phyloP scores from a whole-genome alignment of 208 protist species.

The Trypanosoma platydactyli region DNA sequence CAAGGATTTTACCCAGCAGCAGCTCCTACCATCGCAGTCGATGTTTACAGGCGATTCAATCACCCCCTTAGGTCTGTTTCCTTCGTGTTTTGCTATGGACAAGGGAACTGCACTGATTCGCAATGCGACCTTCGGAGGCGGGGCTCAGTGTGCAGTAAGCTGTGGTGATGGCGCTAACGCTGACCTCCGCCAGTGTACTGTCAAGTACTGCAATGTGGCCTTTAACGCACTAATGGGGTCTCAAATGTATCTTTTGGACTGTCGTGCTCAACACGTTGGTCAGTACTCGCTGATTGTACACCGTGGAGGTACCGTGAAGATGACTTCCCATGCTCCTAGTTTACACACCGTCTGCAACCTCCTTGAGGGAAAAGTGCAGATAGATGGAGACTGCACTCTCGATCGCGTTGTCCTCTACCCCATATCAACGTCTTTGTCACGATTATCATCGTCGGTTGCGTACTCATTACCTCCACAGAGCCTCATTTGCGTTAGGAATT shows the following conservation, averaged over 20 bases:
- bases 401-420: constrained; percentile 27
- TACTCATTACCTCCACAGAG: background rate
- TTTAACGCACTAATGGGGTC: constrained; percentile 49
- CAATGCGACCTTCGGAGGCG: constrained; percentile 54
- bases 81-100: constrained; percentile 58
- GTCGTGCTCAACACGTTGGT: constrained; percentile 25
- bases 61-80: constrained; percentile 30
- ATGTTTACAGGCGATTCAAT: background rate
- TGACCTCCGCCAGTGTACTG: constrained; percentile 39
- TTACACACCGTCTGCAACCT: background rate
- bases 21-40: constrained; percentile 5
- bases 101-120: constrained; percentile 50
- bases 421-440: background rate
- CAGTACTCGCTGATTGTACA: constrained; percentile 54
- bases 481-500: constrained; percentile 18
- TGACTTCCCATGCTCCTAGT: constrained; percentile 11
- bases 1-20: constrained; percentile 10
- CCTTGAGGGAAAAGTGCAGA: constrained; percentile 19
- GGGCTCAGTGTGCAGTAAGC: constrained; percentile 51
- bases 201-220: constrained; percentile 49
- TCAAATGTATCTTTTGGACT: constrained; percentile 51
- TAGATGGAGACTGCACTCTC: constrained; percentile 28
- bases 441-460: background rate
- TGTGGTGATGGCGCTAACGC: constrained; percentile 45
- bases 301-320: constrained; percentile 35